Conservation (phyloP, 2,329 filamentous ascomycete species). For the Diaporthe destruens region DNA sequence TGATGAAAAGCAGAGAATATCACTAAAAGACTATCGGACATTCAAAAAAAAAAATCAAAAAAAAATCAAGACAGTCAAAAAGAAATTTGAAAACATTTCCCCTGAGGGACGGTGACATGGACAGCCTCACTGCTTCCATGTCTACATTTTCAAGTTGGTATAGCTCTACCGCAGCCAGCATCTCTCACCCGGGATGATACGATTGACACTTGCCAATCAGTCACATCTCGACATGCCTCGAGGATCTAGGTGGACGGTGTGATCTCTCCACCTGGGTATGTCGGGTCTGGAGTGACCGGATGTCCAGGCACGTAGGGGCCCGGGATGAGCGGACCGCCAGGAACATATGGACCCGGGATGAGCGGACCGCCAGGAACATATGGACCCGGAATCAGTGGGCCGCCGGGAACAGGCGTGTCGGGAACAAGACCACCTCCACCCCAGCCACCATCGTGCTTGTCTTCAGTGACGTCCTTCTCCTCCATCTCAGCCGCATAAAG, state of each 20-base stretch:
- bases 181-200: background rate
- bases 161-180: background rate
- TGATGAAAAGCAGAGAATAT: slow-evolving; percentile 35
- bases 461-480: slow-evolving; percentile 6
- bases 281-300: slow-evolving; percentile 46
- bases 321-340: slow-evolving; percentile 50
- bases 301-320: slow-evolving; percentile 44
- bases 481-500: slow-evolving; percentile 7
- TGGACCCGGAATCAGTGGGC: slow-evolving; percentile 42
- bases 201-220: slow-evolving; percentile 9
- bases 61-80: background rate
- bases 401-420: slow-evolving; percentile 41
- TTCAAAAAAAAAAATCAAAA: background rate
- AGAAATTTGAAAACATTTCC: slow-evolving; percentile 5
- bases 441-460: slow-evolving; percentile 7
- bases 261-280: slow-evolving; percentile 48
- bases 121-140: slow-evolving; percentile 32
- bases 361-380: slow-evolving; percentile 50
- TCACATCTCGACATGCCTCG: slow-evolving; percentile 3
- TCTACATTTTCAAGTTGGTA: background rate
- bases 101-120: slow-evolving; percentile 4
- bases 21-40: slow-evolving; percentile 6
- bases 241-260: slow-evolving; percentile 33
- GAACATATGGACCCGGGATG: slow-evolving; percentile 47
- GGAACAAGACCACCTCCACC: slow-evolving; percentile 11